Evolutionary conservation across 2,329 filamentous ascomycete species (phyloP), one percentile per base, ranked within the genome.

Genomic region (Didymella sp.): DNA sequence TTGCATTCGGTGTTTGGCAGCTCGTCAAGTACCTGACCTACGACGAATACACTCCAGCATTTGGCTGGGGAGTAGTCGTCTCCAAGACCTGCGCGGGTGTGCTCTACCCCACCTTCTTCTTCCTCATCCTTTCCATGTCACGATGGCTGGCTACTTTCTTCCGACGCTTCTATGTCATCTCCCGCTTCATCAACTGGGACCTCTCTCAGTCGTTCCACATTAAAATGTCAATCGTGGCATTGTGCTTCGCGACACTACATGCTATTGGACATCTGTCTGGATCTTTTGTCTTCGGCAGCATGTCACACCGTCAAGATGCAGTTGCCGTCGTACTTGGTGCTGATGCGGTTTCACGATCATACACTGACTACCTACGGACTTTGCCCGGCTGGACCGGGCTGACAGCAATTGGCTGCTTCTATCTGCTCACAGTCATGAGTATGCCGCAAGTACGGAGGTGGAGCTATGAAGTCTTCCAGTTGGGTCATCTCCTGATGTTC

Each of bases 81-180:
- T 81, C 84, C 3, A 86, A 86, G 69, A 80, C 81, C 0, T 81
- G 76, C 40, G 83, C 84, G 9, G 84, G 84, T 3, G 79, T 81
- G 0, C 63, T 86, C 1, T 86, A 85, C 45, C 83, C 83, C 17
- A 85, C 83, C 1, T 79, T 86, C 53, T 85, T 85, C 72, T 85
- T 86, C 62, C 75, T 86, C 54, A 76, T 86, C 6, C 72, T 86
- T 5, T 84, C 82, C 63, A 86, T 86, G 84, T 84, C 81, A 13
- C 75, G 84, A 25, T 84, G 83, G 72, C 78, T 84, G 19, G 80
- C 83, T 2, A 86, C 84, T 0, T 80, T 79, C 51, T 67, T 84
- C 35, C 77, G 83, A 15, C 73, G 79, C n/a, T 83, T 77, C 11
- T 83, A 82, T 59, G 74, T 78, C 50, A 72, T 85, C 56, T 84